Evolutionary conservation across 345 rosid genomes (phyloP), one percentile per base, ranked within the genome.

Genomic region (Gynandropsis gynandra): DNA sequence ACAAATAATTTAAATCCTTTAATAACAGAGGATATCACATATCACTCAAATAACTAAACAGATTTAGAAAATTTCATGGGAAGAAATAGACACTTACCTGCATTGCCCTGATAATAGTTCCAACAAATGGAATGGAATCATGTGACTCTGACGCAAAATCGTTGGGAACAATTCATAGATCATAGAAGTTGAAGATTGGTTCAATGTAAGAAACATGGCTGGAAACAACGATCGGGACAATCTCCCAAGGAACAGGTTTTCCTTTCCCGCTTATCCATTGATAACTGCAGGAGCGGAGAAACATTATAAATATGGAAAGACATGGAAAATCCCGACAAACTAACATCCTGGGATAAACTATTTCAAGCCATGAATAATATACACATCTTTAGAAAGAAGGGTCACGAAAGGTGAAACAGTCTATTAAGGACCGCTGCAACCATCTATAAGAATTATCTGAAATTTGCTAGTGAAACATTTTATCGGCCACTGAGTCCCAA

Each of bases 91-190:
- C 24, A 20, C 10, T 39, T 45, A 86, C 98, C 93, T 92, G 98
- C 98, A 92, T 92, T 52, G 98, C 95, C 67, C 98, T 80, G 64
- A 92, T 87, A 39, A 92, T 92, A 59, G 98, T 92, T 64, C 98
- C 96, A 21, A 92, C 98, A 52, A 82, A 71, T 7, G 98, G 98
- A 40, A 87, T 72, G 33, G 93, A 72, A 65, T 92, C 98, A 65
- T 92, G 98, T 4, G 96, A 80, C 61, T 87, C 96, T 0, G 98
- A 72, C 0, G 98, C 95, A 55, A 92, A 65, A 92, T 92, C 14
- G 98, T 92, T 0, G 98, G 96, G 52, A 77, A 92, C 21, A 92
- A 58, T 52, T 92, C 98, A 53, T n/a, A n/a, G n/a, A n/a, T n/a
- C n/a, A n/a, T 82, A 92, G 61, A 92, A 92, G 58, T 79, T 87